Evolutionary conservation across 2,329 filamentous ascomycete genomes (phyloP).

Genomic region (Trichoderma afroharzianum): DNA sequence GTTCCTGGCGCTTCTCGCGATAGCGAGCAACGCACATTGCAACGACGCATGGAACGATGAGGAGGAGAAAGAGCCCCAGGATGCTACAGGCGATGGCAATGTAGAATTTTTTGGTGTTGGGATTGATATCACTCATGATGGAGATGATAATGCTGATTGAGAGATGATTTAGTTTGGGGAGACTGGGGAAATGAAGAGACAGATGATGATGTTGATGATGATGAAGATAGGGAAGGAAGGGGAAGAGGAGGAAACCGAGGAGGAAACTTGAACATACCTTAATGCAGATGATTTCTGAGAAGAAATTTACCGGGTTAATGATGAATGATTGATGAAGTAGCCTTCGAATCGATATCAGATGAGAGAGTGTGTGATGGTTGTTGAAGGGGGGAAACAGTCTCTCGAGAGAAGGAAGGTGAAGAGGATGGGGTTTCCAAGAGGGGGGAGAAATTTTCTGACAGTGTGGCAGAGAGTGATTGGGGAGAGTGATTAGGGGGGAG

Average conservation of each 20-base stretch:
- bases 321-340: background rate
- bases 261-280: background rate
- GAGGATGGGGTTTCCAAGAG: background rate
- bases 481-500: background rate
- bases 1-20: conserved; percentile 8
- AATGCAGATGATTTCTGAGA: background rate
- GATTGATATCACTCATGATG: background rate
- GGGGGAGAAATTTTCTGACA: background rate
- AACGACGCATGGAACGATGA: conserved; percentile 3
- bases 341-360: background rate
- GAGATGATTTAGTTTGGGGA: background rate
- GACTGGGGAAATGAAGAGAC: background rate
- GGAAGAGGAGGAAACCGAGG: background rate
- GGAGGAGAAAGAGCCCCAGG: background rate
- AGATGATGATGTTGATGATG: background rate
- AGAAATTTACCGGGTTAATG: background rate
- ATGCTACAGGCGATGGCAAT: background rate
- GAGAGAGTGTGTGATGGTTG: background rate
- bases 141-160: background rate
- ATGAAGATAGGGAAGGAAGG: background rate
- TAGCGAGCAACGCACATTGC: conserved; percentile 1
- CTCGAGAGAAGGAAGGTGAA: background rate
- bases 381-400: background rate
- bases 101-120: background rate
- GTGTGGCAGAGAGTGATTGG: background rate